Base-by-base conservation (phyloP, 352 stramenopile species). In the Phytophthora idaei region DNA sequence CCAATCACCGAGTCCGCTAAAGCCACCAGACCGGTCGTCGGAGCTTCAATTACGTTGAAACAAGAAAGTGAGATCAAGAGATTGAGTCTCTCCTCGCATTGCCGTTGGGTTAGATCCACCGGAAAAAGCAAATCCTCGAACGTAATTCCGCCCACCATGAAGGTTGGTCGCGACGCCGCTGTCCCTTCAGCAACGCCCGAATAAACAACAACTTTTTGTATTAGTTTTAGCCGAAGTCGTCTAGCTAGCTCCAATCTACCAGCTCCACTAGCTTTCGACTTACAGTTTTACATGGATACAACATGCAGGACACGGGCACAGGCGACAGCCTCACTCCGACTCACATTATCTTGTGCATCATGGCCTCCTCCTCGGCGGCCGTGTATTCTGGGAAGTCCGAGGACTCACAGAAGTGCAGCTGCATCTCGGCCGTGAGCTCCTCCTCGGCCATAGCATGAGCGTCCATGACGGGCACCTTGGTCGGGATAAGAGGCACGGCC, bases 351-450 rank as follows among this genome's bases (percentile, higher is more conserved):
- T 67, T 71, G 31, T 68, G 64, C 27, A 81, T 67, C n/a, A 90
- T 77, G 10, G 73, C 71, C 42, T 91, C 85, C 32, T 93, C 81
- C 48, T 87, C 58, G 1, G 68, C 67, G 12, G 73, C 63, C 14
- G 64, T 62, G 21, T 72, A 76, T 59, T 93, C 85, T 0, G 82
- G 82, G 57, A 90, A 91, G 63, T 91, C 82, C 11, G 85, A 88
- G 14, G 80, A 67, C 64, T 85, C 75, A 15, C 75, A 91, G 62
- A 90, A 93, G 48, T 68, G 36, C 29, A 52, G 39, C 45, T 77
- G 53, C 48, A 87, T 81, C 36, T 80, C 62, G 41, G 56, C 51
- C 31, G 77, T 70, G 17, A 90, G 51, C 48, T 84, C 59, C 10
- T 76, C 58, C 36, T 84, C 76, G 14, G 73, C 77, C 5, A 66